Conservation (phyloP, 2,329 filamentous ascomycete genomes). For the Arachnomyces sp. region DNA sequence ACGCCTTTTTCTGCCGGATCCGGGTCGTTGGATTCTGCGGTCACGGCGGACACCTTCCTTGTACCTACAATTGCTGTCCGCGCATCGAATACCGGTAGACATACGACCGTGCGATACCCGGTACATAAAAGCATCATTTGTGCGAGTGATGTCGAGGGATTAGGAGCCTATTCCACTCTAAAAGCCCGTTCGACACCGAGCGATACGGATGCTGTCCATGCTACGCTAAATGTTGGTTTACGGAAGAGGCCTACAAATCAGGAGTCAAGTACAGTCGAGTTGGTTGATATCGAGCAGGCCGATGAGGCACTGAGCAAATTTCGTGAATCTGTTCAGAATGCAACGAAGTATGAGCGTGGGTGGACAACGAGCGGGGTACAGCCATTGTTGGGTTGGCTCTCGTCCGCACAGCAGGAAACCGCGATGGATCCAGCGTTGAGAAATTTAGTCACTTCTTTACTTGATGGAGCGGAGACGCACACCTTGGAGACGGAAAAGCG, state of each 20-base stretch:
- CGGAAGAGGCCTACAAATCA: too few relatives aligned
- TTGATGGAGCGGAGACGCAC: slow-evolving; percentile 38
- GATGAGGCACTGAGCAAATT: slow-evolving; percentile 58
- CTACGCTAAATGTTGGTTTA: slow-evolving; percentile 13
- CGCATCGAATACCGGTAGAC: slow-evolving; percentile 55
- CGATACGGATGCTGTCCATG: slow-evolving; percentile 28
- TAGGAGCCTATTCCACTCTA: slow-evolving; percentile 34
- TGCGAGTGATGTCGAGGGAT: slow-evolving; percentile 63
- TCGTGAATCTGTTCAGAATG: slow-evolving; percentile 62
- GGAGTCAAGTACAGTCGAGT: slow-evolving; percentile 36
- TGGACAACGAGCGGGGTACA: slow-evolving; percentile 70
- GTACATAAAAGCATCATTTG: slow-evolving; percentile 77
- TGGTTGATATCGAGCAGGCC: slow-evolving; percentile 59
- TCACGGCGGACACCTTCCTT: slow-evolving; percentile 57
- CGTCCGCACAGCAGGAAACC: slow-evolving; percentile 22
- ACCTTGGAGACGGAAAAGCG: slow-evolving; percentile 22
- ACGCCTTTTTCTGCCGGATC: slow-evolving; percentile 45
- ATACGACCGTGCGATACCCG: slow-evolving; percentile 65
- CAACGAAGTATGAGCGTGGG: slow-evolving; percentile 61
- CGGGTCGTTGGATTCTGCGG: slow-evolving; percentile 43
- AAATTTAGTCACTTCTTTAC: slow-evolving; percentile 59
- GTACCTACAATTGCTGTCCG: slow-evolving; percentile 67
- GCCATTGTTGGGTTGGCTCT: slow-evolving; percentile 58
- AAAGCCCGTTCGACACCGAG: slow-evolving; percentile 24
- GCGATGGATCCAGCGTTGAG: slow-evolving; percentile 59